Conservation (phyloP, 257 asterid species). For the Thymus mandschuricus region DNA sequence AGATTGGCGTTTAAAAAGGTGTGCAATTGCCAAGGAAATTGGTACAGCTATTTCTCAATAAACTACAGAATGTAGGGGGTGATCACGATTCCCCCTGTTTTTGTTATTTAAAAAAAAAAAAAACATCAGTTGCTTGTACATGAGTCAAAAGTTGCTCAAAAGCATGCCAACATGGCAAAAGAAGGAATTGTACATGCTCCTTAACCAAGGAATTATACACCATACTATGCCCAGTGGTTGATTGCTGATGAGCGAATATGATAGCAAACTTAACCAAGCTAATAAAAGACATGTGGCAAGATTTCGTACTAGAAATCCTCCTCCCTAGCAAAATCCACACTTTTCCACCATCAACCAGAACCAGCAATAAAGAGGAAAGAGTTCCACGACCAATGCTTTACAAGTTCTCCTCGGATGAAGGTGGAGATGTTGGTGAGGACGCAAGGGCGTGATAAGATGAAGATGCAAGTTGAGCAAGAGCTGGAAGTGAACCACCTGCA, state of each 20-base stretch:
- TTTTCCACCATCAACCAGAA: conserved; percentile 16
- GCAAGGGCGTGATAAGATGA: conserved; percentile 76
- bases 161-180: conserved; percentile 12
- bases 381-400: conserved; percentile 34
- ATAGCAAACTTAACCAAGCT: not conserved
- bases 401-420: conserved; percentile 50
- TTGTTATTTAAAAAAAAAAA: not conserved
- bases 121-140: conserved; percentile 12
- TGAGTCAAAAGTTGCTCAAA: conserved; percentile 1
- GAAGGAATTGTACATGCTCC: not conserved
- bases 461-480: conserved; percentile 82
- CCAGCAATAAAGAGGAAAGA: conserved; percentile 34
- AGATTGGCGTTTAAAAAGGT: not conserved
- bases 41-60: not conserved
- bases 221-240: conserved; percentile 9
- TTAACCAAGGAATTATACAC: conserved; percentile 18
- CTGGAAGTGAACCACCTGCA: conserved; percentile 94
- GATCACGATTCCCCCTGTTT: not conserved
- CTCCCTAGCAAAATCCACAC: conserved; percentile 3
- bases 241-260: not conserved
- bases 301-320: conserved; percentile 8
- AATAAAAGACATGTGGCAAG: conserved; percentile 4
- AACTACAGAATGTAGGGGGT: not conserved
- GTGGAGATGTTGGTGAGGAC: conserved; percentile 58
- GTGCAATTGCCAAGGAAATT: not conserved